Conservation (phyloP, 305 asterid genomes). For the Solanum hybrid region DNA sequence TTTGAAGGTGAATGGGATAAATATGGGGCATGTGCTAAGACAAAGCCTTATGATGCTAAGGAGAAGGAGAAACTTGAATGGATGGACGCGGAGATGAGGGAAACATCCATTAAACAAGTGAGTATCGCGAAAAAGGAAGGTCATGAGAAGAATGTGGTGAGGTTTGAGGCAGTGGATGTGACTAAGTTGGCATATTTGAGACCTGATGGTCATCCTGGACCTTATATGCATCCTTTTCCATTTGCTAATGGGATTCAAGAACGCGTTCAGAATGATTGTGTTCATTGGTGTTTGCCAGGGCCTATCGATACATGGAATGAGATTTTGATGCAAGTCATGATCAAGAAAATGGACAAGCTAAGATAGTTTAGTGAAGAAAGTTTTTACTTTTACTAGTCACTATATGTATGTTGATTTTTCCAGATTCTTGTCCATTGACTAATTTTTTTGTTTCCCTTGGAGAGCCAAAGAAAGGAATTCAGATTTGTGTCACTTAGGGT, state of each 20-base stretch:
- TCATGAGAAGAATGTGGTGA: slow-evolving; percentile 10
- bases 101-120: slow-evolving; percentile 28
- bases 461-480: background rate
- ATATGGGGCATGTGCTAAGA: slow-evolving; percentile 58
- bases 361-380: background rate
- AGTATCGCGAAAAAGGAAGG: slow-evolving; percentile 23
- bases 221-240: slow-evolving; percentile 59
- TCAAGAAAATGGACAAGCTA: slow-evolving; percentile 22
- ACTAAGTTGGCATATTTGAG: slow-evolving; percentile 44
- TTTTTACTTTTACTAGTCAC: background rate
- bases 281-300: slow-evolving; percentile 94
- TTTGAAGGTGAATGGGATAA: slow-evolving; percentile 89
- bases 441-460: background rate
- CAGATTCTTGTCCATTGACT: background rate
- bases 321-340: slow-evolving; percentile 37
- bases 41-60: slow-evolving; percentile 29
- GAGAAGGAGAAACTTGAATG: slow-evolving; percentile 43
- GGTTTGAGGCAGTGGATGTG: slow-evolving; percentile 55
- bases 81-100: slow-evolving; percentile 63
- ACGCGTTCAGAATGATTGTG: slow-evolving; percentile 65
- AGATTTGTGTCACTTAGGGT: background rate
- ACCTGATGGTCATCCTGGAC: slow-evolving; percentile 88
- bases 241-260: slow-evolving; percentile 46
- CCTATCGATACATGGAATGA: slow-evolving; percentile 79
- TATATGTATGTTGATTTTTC: background rate